Evolutionary conservation across 2,329 filamentous ascomycete genomes (phyloP).

Genomic region (Xylaria sp.): DNA sequence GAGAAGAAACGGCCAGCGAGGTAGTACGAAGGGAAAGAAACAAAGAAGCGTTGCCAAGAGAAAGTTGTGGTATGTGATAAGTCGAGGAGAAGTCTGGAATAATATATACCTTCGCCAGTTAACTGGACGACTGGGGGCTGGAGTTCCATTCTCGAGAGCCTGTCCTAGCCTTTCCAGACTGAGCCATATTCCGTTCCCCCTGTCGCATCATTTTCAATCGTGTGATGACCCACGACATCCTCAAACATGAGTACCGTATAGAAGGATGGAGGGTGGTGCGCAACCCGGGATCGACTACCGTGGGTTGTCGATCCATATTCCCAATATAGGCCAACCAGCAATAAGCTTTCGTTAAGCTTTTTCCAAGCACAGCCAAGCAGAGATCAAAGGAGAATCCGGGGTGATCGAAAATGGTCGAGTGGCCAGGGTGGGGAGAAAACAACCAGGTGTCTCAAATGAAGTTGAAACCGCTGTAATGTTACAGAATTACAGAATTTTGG

Average conservation of each 20-base stretch:
- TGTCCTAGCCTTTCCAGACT: slow-evolving; percentile 10
- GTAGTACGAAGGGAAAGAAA: slow-evolving; percentile 26
- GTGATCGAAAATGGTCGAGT: background rate
- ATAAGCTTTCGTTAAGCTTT: slow-evolving; percentile 28
- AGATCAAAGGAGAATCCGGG: slow-evolving; percentile 24
- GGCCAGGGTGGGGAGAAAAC: slow-evolving; percentile 22
- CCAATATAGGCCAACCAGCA: slow-evolving; percentile 2
- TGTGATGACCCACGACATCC: slow-evolving; percentile 19
- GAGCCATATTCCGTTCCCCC: slow-evolving; percentile 15
- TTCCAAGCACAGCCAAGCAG: slow-evolving; percentile 30
- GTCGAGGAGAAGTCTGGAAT: slow-evolving; percentile 18
- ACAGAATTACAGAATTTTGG: slow-evolving; percentile 21
- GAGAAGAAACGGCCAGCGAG: slow-evolving; percentile 26
- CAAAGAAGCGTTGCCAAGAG: slow-evolving; percentile 28
- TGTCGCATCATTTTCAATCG: slow-evolving; percentile 23
- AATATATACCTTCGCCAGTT: slow-evolving; percentile 31
- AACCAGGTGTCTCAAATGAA: slow-evolving; percentile 23
- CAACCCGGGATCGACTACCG: background rate
- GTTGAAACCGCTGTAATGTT: slow-evolving; percentile 32
- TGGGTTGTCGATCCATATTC: slow-evolving; percentile 20
- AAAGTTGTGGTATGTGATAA: background rate
- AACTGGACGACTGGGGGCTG: background rate
- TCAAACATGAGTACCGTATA: slow-evolving; percentile 22
- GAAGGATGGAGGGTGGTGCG: slow-evolving; percentile 2
- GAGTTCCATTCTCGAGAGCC: background rate